phyloP scores from a whole-genome alignment of 495 filamentous ascomycete genomes.

The Xylaria flabelliformis region DNA sequence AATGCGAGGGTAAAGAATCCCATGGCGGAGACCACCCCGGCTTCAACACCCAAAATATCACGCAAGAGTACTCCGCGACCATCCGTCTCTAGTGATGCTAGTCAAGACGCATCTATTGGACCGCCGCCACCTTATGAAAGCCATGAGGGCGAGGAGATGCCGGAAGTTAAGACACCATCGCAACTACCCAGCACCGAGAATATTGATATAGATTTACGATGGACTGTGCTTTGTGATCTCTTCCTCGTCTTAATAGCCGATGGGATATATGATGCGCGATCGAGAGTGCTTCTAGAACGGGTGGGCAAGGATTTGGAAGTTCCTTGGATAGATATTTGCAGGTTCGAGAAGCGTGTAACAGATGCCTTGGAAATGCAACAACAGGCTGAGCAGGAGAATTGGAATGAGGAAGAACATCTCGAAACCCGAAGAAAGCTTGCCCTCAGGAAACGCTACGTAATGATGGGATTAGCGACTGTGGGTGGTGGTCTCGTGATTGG shows the following conservation, averaged over 20 bases:
- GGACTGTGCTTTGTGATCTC: constrained; percentile 96
- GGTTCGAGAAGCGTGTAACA: constrained; percentile 96
- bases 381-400: constrained; percentile 88
- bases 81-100: constrained; percentile 37
- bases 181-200: constrained; percentile 80
- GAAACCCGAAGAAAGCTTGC: constrained; percentile 82
- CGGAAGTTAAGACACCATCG: constrained; percentile 77
- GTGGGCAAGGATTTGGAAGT: constrained; percentile 82
- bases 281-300: constrained; percentile 81
- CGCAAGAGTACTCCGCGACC: constrained; percentile 27
- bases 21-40: constrained; percentile 59
- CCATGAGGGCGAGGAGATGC: constrained; percentile 71
- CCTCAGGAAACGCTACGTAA: constrained; percentile 80
- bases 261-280: constrained; percentile 89
- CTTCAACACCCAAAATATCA: constrained; percentile 37
- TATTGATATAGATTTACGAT: constrained; percentile 94
- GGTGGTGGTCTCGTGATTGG: constrained; percentile 96
- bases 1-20: constrained; percentile 95
- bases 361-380: constrained; percentile 98
- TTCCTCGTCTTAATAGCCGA: constrained; percentile 96
- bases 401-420: constrained; percentile 96
- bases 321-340: constrained; percentile 90
- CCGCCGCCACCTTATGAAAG: constrained; percentile 76
- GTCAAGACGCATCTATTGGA: constrained; percentile 49
- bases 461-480: constrained; percentile 97